Evolutionary conservation across 164 flowering plant genomes (phyloP), one percentile per base, ranked within the genome.

Genomic region (Aristolochia fimbriata): DNA sequence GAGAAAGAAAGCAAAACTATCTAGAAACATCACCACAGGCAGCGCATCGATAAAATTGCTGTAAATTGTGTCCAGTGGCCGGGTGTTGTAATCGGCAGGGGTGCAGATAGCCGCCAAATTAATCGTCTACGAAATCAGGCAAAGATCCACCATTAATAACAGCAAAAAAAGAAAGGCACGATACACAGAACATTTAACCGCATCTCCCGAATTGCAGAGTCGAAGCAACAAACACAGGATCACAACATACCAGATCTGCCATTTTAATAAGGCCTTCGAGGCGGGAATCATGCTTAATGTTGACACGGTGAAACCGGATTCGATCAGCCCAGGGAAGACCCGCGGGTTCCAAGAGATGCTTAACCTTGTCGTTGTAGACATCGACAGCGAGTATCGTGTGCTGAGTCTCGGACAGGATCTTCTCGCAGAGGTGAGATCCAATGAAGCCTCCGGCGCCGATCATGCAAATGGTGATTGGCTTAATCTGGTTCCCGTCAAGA

Each of bases 261-360:
- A 81, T 83, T 74, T 83, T 88, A 82, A 94, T 85, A 68, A 94
- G 93, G 51, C 92, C 92, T 70, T 94, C 99, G 54, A 94, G 96
- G 49, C 99, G 75, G 1, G 99, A 87, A 58, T 94, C 97, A 65
- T 94, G 77, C 84, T 91, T 90, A 67, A 94, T 94, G 71, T 94
- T 94, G 80, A 94, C 68, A 31, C 96, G 84, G 71, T 94, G 96
- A 68, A 94, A 94, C 76, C 83, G 83, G 71, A 94, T 91, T 59
- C 99, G 86, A 56, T 66, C 85, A 25, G 74, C 64, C 84, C 85
- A 86, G 0, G 87, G 79, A 2, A 58, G 66, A n/a, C 78, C 10
- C 0, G 54, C 53, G 4, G 72, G 64, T 43, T 68, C 70, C 37
- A 77, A 48, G 5, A 75, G 64, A 55, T 75, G 78, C 63, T 65